phyloP scores from a whole-genome alignment of 495 filamentous ascomycete species.

The Penicillium chermesinum region DNA sequence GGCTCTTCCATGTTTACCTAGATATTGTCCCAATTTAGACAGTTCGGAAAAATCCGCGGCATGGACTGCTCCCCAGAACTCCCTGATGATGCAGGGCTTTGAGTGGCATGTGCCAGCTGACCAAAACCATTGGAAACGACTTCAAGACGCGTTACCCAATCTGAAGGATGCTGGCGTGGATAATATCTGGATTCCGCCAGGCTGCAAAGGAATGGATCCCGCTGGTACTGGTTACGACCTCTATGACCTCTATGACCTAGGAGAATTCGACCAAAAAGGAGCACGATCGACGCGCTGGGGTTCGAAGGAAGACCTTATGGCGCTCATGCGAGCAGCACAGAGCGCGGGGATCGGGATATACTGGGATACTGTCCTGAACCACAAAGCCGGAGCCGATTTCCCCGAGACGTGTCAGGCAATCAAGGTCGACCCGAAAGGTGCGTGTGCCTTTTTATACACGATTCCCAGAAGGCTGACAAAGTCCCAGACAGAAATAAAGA shows the following conservation, averaged over 20 bases:
- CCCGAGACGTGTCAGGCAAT: constrained; percentile 55
- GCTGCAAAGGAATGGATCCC: constrained; percentile 61
- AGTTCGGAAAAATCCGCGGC: constrained; percentile 23
- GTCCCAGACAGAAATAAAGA: constrained; percentile 49
- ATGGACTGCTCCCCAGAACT: constrained; percentile 41
- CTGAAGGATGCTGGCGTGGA: constrained; percentile 59
- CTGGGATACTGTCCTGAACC: constrained; percentile 74
- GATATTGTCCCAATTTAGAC: constrained; percentile 11
- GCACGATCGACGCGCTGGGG: constrained; percentile 64
- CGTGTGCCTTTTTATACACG: neutral
- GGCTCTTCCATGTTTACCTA: neutral
- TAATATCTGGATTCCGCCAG: constrained; percentile 68
- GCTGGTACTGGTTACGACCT: constrained; percentile 67
- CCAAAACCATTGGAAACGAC: constrained; percentile 58
- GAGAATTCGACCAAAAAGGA: constrained; percentile 72
- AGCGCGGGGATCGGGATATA: constrained; percentile 53
- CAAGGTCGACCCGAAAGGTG: constrained; percentile 54
- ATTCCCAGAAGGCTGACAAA: neutral
- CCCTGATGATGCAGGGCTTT: constrained; percentile 65
- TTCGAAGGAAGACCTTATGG: constrained; percentile 54
- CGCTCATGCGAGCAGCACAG: constrained; percentile 46
- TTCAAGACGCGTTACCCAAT: constrained; percentile 47
- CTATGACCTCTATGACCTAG: constrained; percentile 71
- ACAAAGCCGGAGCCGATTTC: constrained; percentile 66
- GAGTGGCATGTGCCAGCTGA: constrained; percentile 72